Percentiles rank a stretch among this genome's conserved stretches.
Evolutionary conservation across 352 stramenopile genomes (phyloP).

Genomic region (Phytopythium sindhum): DNA sequence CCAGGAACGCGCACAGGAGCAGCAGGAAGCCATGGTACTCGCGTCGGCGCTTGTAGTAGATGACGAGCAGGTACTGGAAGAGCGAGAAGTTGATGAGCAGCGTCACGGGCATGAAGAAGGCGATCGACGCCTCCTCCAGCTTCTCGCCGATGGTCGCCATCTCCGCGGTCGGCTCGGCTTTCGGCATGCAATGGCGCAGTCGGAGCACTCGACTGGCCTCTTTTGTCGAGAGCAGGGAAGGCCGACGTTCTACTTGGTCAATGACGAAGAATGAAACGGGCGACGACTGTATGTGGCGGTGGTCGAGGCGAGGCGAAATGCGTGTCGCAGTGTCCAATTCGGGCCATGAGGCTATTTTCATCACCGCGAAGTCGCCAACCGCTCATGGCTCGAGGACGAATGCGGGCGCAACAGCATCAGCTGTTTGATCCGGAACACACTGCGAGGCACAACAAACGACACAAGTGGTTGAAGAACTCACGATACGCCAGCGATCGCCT

Average conservation of each 20-base stretch:
- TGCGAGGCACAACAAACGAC: neutral
- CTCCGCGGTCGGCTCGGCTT: neutral
- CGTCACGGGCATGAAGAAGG: constrained; percentile 24
- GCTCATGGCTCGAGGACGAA: neutral
- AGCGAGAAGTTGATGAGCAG: constrained; percentile 29
- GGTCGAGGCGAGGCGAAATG: neutral
- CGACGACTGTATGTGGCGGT: no score
- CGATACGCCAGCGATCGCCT: neutral
- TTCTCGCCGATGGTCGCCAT: neutral
- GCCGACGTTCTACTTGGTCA: neutral
- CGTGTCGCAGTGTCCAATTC: neutral
- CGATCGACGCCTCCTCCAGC: neutral
- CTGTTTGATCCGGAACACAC: neutral
- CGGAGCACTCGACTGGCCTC: neutral
- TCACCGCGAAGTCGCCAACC: neutral
- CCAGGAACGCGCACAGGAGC: constrained; percentile 8
- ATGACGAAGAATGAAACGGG: neutral
- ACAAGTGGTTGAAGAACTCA: neutral
- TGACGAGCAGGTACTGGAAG: constrained; percentile 30
- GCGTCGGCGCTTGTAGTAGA: constrained; percentile 13
- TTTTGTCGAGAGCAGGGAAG: neutral
- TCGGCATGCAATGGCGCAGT: neutral
- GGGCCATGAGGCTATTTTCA: neutral
- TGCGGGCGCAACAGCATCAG: neutral
- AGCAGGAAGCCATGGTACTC: constrained; percentile 13